Percentiles rank a stretch among this genome's conserved stretches.
Conservation (phyloP, 2,329 filamentous ascomycete species). For the Aaosphaeria arxii region DNA sequence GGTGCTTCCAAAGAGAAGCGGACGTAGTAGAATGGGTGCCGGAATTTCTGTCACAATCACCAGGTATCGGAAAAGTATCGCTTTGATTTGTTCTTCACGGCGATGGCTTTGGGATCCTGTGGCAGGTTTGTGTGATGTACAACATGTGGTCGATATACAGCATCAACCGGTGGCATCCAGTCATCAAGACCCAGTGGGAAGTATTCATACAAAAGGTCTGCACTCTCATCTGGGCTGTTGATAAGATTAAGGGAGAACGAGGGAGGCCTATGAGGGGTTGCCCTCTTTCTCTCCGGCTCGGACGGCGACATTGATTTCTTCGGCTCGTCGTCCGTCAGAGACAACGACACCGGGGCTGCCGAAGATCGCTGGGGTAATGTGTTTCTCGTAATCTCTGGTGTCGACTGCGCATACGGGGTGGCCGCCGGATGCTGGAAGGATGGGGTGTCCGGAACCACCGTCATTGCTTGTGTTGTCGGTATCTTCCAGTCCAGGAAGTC, state of each 20-base stretch:
- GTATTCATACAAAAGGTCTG: constrained; percentile 88
- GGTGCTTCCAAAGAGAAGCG: too few species aligned
- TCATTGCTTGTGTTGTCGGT: constrained; percentile 39
- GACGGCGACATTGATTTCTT: constrained; percentile 37
- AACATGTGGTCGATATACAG: constrained; percentile 86
- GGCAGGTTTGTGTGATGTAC: constrained; percentile 75
- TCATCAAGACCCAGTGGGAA: constrained; percentile 89
- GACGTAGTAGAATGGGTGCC: too few species aligned
- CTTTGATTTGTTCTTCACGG: constrained; percentile 44
- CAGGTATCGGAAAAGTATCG: constrained; percentile 48
- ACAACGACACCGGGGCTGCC: constrained; percentile 53
- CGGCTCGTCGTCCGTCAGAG: constrained; percentile 55
- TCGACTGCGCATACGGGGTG: constrained; percentile 50
- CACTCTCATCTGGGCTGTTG: constrained; percentile 69
- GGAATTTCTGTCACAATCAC: constrained; percentile 5
- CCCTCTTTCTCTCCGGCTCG: constrained; percentile 30
- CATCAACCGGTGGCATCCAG: constrained; percentile 88
- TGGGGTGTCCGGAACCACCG: constrained; percentile 40
- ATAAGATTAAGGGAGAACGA: constrained; percentile 49
- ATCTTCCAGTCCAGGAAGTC: constrained; percentile 47
- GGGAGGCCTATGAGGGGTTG: constrained; percentile 41
- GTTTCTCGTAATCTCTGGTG: constrained; percentile 49
- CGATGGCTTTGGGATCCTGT: constrained; percentile 45
- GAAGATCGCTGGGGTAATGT: constrained; percentile 38
- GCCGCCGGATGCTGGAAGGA: constrained; percentile 30